These are phyloP conservation scores for Xylona heveae DNA, from an alignment of 495 filamentous ascomycete species.

Conservation along the genomic window DNA sequence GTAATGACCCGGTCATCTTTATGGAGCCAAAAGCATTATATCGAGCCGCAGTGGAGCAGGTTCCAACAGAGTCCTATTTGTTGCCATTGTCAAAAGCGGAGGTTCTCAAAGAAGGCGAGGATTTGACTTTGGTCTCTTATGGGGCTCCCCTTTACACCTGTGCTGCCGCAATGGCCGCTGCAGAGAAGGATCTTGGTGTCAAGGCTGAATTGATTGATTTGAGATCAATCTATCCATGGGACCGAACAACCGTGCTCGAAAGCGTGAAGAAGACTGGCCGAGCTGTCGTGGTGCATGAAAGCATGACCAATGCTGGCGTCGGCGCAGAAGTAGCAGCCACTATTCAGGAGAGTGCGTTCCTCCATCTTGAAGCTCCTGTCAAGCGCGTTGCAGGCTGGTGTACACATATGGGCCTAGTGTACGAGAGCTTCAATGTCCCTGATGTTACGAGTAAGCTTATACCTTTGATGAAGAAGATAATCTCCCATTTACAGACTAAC, in stretches of 20 bases:
- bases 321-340: slow-evolving; percentile 87
- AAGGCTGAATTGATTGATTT: slow-evolving; percentile 80
- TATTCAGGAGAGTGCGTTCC: slow-evolving; percentile 74
- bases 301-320: slow-evolving; percentile 85
- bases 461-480: too few species aligned
- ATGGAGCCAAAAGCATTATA: slow-evolving; percentile 96
- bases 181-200: slow-evolving; percentile 63
- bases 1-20: slow-evolving; percentile 82
- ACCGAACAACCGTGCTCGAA: slow-evolving; percentile 58
- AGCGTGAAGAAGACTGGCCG: slow-evolving; percentile 83
- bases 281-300: slow-evolving; percentile 85
- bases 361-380: slow-evolving; percentile 81
- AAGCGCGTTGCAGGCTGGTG: slow-evolving; percentile 82
- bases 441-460: slow-evolving; percentile 68
- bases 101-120: slow-evolving; percentile 59
- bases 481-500: background rate
- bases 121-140: slow-evolving; percentile 78
- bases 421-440: slow-evolving; percentile 73
- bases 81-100: slow-evolving; percentile 81
- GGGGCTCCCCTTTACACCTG: slow-evolving; percentile 85
- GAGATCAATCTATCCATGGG: slow-evolving; percentile 88
- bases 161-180: slow-evolving; percentile 52
- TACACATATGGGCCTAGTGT: slow-evolving; percentile 63
- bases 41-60: slow-evolving; percentile 86
- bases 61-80: slow-evolving; percentile 62